Evolutionary conservation across 2,329 filamentous ascomycete genomes (phyloP).

Genomic region (Fonsecaea pedrosoi): DNA sequence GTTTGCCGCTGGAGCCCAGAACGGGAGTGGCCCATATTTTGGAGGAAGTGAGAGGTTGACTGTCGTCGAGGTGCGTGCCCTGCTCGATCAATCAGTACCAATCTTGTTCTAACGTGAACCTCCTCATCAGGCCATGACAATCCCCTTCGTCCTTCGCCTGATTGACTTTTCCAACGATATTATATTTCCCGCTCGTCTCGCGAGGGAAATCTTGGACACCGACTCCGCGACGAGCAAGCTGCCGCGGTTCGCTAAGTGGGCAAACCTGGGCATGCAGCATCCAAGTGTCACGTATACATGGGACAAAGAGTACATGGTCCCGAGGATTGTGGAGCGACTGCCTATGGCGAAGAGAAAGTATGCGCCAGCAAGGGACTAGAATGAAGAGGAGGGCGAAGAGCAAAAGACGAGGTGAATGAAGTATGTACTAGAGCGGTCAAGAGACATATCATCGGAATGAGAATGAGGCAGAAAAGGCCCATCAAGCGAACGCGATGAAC

Average conservation of each 20-base stretch:
- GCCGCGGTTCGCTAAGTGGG: constrained; percentile 75
- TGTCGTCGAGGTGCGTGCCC: constrained; percentile 69
- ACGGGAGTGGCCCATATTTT: constrained; percentile 61
- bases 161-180: constrained; percentile 59
- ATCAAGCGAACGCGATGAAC: too few species aligned
- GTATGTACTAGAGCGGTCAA: too few species aligned
- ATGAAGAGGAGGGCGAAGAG: neutral
- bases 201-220: constrained; percentile 54
- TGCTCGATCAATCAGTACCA: constrained; percentile 6
- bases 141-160: constrained; percentile 70
- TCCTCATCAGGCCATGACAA: constrained; percentile 62
- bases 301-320: constrained; percentile 59
- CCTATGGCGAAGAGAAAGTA: constrained; percentile 50
- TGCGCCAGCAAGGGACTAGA: constrained; percentile 29
- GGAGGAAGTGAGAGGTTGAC: constrained; percentile 70
- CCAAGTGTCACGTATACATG: constrained; percentile 71
- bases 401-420: neutral
- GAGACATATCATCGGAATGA: too few species aligned
- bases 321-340: constrained; percentile 41
- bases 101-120: neutral
- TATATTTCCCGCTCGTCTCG: constrained; percentile 50
- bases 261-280: constrained; percentile 63
- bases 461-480: too few species aligned
- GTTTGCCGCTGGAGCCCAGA: constrained; percentile 50
- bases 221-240: constrained; percentile 4